Evolutionary conservation across 2,329 filamentous ascomycete species (phyloP).

Genomic region (Talaromyces funiculosus): DNA sequence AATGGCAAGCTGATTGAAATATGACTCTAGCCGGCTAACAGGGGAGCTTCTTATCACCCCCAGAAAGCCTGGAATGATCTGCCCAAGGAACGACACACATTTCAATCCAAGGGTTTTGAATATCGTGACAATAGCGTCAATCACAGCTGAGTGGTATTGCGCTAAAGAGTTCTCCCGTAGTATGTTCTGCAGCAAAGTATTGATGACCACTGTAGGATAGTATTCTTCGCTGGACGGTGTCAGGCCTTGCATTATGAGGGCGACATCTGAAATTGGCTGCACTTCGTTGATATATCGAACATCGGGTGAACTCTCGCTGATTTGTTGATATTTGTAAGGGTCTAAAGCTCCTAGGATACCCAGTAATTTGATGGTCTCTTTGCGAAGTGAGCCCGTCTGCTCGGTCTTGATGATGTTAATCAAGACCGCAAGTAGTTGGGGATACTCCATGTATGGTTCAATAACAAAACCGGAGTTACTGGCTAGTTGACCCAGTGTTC

Average conservation of each 20-base stretch:
- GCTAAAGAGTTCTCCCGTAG: slow-evolving; percentile 83
- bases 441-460: slow-evolving; percentile 89
- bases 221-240: slow-evolving; percentile 98
- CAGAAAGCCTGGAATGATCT: slow-evolving; percentile 92
- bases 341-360: slow-evolving; percentile 92
- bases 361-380: slow-evolving; percentile 94
- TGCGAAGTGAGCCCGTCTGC: slow-evolving; percentile 74
- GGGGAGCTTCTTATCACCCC: slow-evolving; percentile 79
- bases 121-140: slow-evolving; percentile 98
- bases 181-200: slow-evolving; percentile 79
- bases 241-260: slow-evolving; percentile 93
- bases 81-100: slow-evolving; percentile 88
- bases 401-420: slow-evolving; percentile 94
- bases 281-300: slow-evolving; percentile 64
- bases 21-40: slow-evolving; percentile 75
- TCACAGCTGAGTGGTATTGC: slow-evolving; percentile 87
- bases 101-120: slow-evolving; percentile 94
- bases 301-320: slow-evolving; percentile 82
- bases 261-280: slow-evolving; percentile 80
- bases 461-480: slow-evolving; percentile 98
- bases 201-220: slow-evolving; percentile 96
- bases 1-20: slow-evolving; percentile 93
- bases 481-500: slow-evolving; percentile 83
- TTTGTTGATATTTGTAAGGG: slow-evolving; percentile 89
- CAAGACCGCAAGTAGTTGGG: slow-evolving; percentile 83